These are phyloP conservation scores for Baorangia bicolor DNA, from an alignment of 768 basidiomycete genomes.

Conservation along the genomic window DNA sequence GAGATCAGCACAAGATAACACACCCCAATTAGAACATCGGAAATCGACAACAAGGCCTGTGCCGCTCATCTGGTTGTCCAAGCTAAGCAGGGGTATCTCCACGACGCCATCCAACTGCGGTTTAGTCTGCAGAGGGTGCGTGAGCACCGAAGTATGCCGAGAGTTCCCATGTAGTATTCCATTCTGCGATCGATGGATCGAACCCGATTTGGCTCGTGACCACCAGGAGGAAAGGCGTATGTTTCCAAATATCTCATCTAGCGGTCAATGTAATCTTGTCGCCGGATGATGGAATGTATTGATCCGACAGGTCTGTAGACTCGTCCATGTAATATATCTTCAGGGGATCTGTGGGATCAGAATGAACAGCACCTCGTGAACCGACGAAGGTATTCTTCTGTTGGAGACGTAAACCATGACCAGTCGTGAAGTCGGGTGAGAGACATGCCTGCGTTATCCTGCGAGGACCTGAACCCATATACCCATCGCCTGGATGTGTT, in stretches of 20 bases:
- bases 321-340: no score
- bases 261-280: no score
- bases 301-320: no score
- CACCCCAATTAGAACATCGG: conserved; percentile 19
- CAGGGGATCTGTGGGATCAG: no score
- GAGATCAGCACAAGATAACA: not conserved
- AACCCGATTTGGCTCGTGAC: not conserved
- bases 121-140: conserved; percentile 16
- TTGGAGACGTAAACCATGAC: not conserved
- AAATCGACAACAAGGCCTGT: no score
- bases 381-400: not conserved
- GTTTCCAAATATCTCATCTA: conserved; percentile 24
- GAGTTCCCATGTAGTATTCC: not conserved
- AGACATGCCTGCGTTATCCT: not conserved
- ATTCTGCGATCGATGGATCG: not conserved
- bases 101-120: conserved; percentile 18
- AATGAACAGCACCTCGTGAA: not conserved
- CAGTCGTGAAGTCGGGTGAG: not conserved
- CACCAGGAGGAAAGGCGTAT: not conserved
- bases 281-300: no score
- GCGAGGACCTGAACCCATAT: not conserved
- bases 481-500: not conserved
- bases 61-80: conserved; percentile 18
- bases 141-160: conserved; percentile 1
- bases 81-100: no score